Evolutionary conservation across 305 asterid genomes (phyloP), one percentile per base, ranked within the genome.

Genomic region (Solanum aculeatissimum): DNA sequence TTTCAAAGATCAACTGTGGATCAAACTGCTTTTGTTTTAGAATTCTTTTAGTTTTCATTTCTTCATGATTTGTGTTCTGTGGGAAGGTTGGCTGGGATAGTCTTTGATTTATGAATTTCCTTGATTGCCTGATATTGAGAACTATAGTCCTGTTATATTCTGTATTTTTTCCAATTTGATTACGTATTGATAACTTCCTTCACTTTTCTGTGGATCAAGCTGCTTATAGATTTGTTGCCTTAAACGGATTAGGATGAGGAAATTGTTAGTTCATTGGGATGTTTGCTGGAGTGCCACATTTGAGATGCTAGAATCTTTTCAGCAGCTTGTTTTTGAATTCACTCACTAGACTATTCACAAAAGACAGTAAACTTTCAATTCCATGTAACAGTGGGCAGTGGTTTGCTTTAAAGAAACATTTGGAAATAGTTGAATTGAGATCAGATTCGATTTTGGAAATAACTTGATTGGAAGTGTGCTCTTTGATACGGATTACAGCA

Each of bases 291-390:
- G 43, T 77, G 68, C 62, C 45, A 23, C 74, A 78, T 49, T 77
- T 77, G 63, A 77, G 82, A 51, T 77, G 51, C 85, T 58, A 63
- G 65, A 45, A 54, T 71, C 49, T 83, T 27, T 81, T 81, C 58
- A 45, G 58, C 71, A 23, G 81, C 29, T 81, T 85, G 83, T 85
- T 84, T 84, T 84, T 78, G 84, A 80, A 75, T 45, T 81, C 83
- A 84, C 85, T 84, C 27, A 38, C 69, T 79, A 83, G 84, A 82
- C 27, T 18, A 77, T 77, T 77, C 45, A 27, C 45, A 49, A 74
- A 77, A 51, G 82, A 18, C 82, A 18, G 65, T 51, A 49, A 25
- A 51, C 43, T 18, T 77, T 51, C 21, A 77, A 51, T 77, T 77
- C 45, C 65, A 51, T 77, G 42, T 77, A 51, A 77, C 45, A 77